A percentile compares a stretch with the other conserved stretches of the same genome.
Conservation (phyloP, 2,329 filamentous ascomycete genomes). For the Monosporascus sp. region DNA sequence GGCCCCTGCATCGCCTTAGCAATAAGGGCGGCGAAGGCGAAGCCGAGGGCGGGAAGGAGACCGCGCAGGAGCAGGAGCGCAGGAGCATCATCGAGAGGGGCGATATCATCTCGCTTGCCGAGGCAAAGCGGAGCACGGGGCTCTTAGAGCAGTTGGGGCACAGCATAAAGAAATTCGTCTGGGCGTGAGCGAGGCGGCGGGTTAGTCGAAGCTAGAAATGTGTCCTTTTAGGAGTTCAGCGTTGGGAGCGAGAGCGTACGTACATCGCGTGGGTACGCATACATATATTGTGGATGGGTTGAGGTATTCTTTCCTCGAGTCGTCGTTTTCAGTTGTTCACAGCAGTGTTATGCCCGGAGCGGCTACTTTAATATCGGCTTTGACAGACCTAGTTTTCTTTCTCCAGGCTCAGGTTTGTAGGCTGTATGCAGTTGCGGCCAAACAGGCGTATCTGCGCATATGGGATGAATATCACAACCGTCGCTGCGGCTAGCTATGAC, state of each 20-base stretch:
- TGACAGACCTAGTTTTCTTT: no score
- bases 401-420: no score
- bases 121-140: constrained; percentile 82
- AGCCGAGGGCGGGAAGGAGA: constrained; percentile 13
- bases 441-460: no score
- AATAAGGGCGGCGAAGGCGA: constrained; percentile 1
- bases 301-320: not conserved
- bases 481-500: no score
- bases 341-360: no score
- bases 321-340: no score
- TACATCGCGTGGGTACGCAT: not conserved
- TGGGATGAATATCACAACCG: no score
- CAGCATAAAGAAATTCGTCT: constrained; percentile 89
- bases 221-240: not conserved
- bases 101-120: constrained; percentile 76
- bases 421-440: no score
- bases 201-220: no score
- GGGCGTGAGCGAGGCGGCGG: constrained; percentile 44
- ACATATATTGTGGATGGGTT: not conserved
- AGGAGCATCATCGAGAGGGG: constrained; percentile 47
- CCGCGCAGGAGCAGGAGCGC: not conserved
- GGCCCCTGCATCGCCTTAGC: constrained; percentile 23
- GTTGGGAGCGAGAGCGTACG: not conserved
- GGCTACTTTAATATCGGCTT: no score
- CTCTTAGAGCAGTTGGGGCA: constrained; percentile 83